Evolutionary conservation across 192 early-diverging fungal genomes (phyloP), one percentile per base, ranked within the genome.

Genomic region (Coemansia sp.): DNA sequence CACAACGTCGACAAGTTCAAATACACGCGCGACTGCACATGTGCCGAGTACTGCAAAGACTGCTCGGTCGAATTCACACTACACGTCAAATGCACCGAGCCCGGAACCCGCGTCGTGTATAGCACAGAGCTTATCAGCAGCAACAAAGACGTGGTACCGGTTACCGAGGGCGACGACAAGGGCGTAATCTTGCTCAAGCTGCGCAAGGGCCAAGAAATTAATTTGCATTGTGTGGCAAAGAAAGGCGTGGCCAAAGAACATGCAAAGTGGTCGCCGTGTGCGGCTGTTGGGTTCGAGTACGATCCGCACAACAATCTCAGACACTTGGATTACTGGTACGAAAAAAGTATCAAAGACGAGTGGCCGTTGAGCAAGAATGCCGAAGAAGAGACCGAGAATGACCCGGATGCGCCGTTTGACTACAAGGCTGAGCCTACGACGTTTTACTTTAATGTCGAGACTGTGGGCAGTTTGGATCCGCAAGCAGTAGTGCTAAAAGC

Each of bases 221-320:
- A 90, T 38, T 67, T 98, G 34, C 87, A 90, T 53, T 95, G 93
- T 60, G 87, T 96, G 38, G 96, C 95, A 9, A 96, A 95, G 64
- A 98, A 97, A 83, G 96, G 96, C 11, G 94, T 93, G 21, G 93
- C 90, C 25, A 98, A 98, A 74, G 95, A 97, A 64, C 95, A 97
- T 69, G 93, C 96, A 23, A 98, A 98, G 66, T 98, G 96, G 96
- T 88, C 87, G 51, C 95, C 96, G 36, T 89, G 90, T 53, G 83
- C 87, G 58, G 94, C 90, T 7, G 85, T 97, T 11, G 84, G 87
- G 4, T 97, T 98, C 70, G 96, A 98, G 58, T 98, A 98, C 60
- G 96, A 98, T 64, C 96, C 96, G 49, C 88, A 96, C 78, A 98
- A 98, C 82, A 89, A 86, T 58, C 68, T 98, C 48, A 74, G 90